A percentile compares a stretch with the other conserved stretches of the same genome.
phyloP scores from a whole-genome alignment of 495 filamentous ascomycete species.

The Aspergillus cristatus region DNA sequence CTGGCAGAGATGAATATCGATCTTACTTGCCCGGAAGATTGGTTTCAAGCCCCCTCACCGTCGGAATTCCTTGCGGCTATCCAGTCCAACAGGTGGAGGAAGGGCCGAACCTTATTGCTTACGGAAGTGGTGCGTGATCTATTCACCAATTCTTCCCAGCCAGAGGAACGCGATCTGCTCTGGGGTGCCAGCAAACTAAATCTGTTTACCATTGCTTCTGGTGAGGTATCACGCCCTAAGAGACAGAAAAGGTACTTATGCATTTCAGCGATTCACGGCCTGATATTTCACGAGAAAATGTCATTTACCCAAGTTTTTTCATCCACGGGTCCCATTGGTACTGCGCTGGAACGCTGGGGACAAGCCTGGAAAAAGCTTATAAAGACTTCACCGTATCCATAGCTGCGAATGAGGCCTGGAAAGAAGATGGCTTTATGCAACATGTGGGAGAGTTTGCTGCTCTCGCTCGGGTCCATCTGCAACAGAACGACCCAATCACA shows the following conservation, averaged over 20 bases:
- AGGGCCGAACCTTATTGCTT: background rate
- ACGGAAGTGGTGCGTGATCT: conserved; percentile 1
- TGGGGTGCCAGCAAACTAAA: conserved; percentile 4
- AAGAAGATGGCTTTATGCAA: background rate
- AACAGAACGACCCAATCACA: background rate
- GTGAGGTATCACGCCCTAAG: too few relatives aligned
- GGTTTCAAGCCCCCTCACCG: conserved; percentile 13
- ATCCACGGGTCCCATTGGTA: too few relatives aligned
- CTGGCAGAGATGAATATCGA: conserved; percentile 17
- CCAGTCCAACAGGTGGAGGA: background rate
- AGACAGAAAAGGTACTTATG: too few relatives aligned
- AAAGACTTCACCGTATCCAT: too few relatives aligned
- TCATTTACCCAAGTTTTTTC: too few relatives aligned
- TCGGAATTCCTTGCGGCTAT: background rate
- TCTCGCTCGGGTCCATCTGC: background rate
- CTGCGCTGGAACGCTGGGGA: background rate
- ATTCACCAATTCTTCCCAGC: background rate
- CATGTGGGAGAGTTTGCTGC: background rate
- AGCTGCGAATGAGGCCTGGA: too few relatives aligned
- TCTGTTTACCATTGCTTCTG: conserved; percentile 3
- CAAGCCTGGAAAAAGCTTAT: too few relatives aligned
- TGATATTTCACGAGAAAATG: background rate
- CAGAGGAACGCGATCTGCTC: background rate
- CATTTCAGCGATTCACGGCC: background rate
- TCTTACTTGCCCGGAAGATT: conserved; percentile 15